Base-by-base conservation (phyloP, 495 filamentous ascomycete species). In the Pseudoneurospora amorphoporcata region DNA sequence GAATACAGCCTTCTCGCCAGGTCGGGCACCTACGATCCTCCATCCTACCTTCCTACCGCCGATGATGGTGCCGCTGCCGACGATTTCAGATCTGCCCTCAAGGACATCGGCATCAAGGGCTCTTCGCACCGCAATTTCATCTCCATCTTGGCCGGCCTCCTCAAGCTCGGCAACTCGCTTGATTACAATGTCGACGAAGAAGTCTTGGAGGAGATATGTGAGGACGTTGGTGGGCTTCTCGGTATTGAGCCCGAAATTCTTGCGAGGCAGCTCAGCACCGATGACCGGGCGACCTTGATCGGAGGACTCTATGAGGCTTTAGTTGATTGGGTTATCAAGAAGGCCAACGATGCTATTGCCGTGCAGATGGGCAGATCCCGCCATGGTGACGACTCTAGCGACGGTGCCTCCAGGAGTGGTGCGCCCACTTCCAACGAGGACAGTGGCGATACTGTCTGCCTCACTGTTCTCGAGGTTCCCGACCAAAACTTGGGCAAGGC, bases 51-150 rank as follows among this genome's bases (percentile, higher is more conserved):
- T 7, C 94, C 96, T 6, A 94, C 95, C 0, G 94, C 94, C 29
- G 95, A 99, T 73, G 96, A 99, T 85, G 89, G 90, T 8, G 95
- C 95, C 23, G 89, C 94, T 14, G 96, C 94, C 1, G 95, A 99
- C 78, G 95, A 99, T 75, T 95, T 97, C 77, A 88, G 95, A 41
- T 82, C 87, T 35, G 88, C 92, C 19, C 84, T 99, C 41, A 95
- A 94, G 79, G 88, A 90, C 10, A 92, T 99, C 76, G 95, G 96
- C 19, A 95, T 99, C 82, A 97, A 94, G 76, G 96, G 96, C 29
- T 85, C 91, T 8, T 82, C 90, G 19, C 90, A 93, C 69, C 87
- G 93, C 71, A 91, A 91, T 72, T 84, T 99, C 68, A 88, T 99
- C 40, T 93, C 93, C 0, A 89, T 90, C 7, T 87, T 99, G 53